phyloP scores from a whole-genome alignment of 192 early-diverging fungal genomes.

The Glomus cerebriforme region DNA sequence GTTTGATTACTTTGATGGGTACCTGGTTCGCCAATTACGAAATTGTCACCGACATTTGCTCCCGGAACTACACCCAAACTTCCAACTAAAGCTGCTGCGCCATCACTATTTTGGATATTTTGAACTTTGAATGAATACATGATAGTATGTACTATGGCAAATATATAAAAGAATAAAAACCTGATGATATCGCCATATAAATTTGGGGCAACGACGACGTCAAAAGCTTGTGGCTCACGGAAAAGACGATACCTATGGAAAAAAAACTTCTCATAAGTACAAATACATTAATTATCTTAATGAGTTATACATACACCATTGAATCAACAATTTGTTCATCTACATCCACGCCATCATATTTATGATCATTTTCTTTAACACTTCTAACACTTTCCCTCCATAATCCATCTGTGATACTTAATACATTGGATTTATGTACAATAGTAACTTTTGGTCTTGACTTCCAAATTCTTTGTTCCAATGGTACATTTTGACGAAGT shows the following conservation, averaged over 20 bases:
- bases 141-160: background rate
- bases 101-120: conserved; percentile 61
- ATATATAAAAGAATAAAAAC: background rate
- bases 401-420: conserved; percentile 93
- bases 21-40: conserved; percentile 94
- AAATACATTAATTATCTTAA: conserved; percentile 18
- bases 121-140: background rate
- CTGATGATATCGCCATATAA: conserved; percentile 97
- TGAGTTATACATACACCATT: conserved; percentile 77
- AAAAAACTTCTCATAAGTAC: background rate
- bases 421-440: conserved; percentile 97
- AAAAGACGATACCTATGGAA: conserved; percentile 81
- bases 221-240: conserved; percentile 94
- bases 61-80: conserved; percentile 93
- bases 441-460: conserved; percentile 81
- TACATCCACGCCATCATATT: conserved; percentile 65
- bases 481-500: conserved; percentile 59
- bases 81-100: conserved; percentile 94
- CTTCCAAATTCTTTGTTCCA: conserved; percentile 65
- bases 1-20: background rate
- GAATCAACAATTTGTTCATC: conserved; percentile 99
- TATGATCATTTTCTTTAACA: conserved; percentile 67
- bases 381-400: conserved; percentile 89
- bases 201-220: conserved; percentile 97
- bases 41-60: conserved; percentile 94